Percentiles rank a stretch among this genome's conserved stretches.
Evolutionary conservation across 257 asterid genomes (phyloP).

Genomic region (Handroanthus guayacan): DNA sequence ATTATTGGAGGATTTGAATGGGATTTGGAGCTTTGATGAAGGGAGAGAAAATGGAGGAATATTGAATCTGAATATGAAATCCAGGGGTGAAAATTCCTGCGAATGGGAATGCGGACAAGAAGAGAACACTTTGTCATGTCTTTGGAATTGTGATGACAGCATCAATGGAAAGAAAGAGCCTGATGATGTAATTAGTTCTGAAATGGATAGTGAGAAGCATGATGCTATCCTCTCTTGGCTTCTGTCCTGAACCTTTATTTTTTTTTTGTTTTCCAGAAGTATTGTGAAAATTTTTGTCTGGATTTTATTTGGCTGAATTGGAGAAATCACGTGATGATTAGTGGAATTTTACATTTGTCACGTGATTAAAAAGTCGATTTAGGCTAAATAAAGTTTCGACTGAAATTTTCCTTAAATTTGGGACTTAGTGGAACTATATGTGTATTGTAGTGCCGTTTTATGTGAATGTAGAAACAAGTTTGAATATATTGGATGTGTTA

Average conservation of each 20-base stretch:
- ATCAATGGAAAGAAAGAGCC: slow-evolving; percentile 8
- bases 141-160: slow-evolving; percentile 40
- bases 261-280: background rate
- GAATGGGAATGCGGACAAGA: slow-evolving; percentile 36
- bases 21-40: slow-evolving; percentile 29
- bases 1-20: slow-evolving; percentile 41
- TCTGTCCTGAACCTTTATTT: slow-evolving; percentile 43
- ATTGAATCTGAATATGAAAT: background rate
- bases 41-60: background rate
- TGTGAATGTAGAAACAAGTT: too few relatives aligned
- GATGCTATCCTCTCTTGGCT: slow-evolving; percentile 64
- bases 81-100: background rate
- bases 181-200: slow-evolving; percentile 4
- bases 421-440: too few relatives aligned
- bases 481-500: too few relatives aligned
- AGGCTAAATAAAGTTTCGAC: too few relatives aligned
- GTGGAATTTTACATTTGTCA: too few relatives aligned
- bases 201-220: slow-evolving; percentile 41
- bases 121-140: slow-evolving; percentile 44
- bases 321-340: background rate
- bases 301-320: background rate
- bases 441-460: too few relatives aligned
- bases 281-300: background rate
- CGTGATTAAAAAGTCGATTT: too few relatives aligned
- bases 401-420: too few relatives aligned